These are phyloP conservation scores for Iberis amara DNA, from an alignment of 441 rosid species.

Conservation along the genomic window DNA sequence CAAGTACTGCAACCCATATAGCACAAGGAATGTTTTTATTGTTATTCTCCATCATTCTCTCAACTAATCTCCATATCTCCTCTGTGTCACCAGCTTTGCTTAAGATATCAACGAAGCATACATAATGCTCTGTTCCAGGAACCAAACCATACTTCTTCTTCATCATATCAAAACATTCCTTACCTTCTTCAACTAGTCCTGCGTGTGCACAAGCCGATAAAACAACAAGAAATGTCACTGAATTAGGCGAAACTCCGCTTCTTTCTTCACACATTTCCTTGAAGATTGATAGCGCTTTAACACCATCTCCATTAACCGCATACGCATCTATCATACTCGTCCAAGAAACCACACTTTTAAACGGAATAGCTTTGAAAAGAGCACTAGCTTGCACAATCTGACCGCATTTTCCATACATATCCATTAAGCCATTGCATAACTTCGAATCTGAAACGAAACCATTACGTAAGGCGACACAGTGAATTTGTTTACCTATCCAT, in stretches of 20 bases:
- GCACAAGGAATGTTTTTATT: conserved; percentile 30
- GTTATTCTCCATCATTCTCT: conserved; percentile 36
- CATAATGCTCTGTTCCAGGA: conserved; percentile 55
- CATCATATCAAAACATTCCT: conserved; percentile 41
- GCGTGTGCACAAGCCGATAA: conserved; percentile 79
- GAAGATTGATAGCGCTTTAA: conserved; percentile 52
- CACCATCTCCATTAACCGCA: conserved; percentile 59
- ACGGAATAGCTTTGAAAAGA: conserved; percentile 37
- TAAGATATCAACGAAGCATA: conserved; percentile 56
- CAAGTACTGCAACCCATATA: conserved; percentile 49
- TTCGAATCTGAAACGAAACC: conserved; percentile 48
- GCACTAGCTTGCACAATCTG: conserved; percentile 36
- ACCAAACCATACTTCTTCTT: conserved; percentile 36
- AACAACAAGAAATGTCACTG: conserved; percentile 69
- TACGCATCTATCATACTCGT: conserved; percentile 71
- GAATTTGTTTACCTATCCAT: conserved; percentile 68
- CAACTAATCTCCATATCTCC: conserved; percentile 47
- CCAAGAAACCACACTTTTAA: conserved; percentile 63
- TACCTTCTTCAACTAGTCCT: conserved; percentile 57
- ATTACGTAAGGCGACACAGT: conserved; percentile 46
- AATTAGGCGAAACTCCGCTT: conserved; percentile 43
- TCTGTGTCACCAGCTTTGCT: conserved; percentile 61
- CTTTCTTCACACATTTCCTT: conserved; percentile 42
- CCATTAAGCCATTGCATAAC: conserved; percentile 59
- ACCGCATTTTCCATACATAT: conserved; percentile 77